phyloP scores from a whole-genome alignment of 1,284 basidiomycete species.

The Ustanciosporium gigantosporum region DNA sequence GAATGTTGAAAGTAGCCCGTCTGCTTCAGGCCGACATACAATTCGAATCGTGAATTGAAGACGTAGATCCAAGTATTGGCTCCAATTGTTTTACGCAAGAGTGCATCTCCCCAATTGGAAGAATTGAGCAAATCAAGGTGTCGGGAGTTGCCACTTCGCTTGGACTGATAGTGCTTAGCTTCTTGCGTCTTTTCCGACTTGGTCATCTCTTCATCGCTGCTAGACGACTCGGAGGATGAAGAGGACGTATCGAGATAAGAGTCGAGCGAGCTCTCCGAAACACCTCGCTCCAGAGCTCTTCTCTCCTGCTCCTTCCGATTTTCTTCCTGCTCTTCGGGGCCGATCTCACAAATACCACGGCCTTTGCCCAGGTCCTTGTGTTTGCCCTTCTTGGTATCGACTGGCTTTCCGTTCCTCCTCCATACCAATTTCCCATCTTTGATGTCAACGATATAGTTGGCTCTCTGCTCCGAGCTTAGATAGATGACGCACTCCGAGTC shows the following conservation, averaged over 20 bases:
- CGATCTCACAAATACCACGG: conserved; percentile 55
- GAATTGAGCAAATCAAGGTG: conserved; percentile 29
- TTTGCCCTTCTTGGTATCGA: conserved; percentile 59
- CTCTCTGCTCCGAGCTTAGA: conserved; percentile 68
- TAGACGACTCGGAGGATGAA: conserved; percentile 10
- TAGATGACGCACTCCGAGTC: conserved; percentile 67
- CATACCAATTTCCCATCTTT: conserved; percentile 72
- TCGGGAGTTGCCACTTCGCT: conserved; percentile 25
- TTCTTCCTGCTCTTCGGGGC: conserved; percentile 43
- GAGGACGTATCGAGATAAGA: conserved; percentile 21
- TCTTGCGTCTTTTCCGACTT: conserved; percentile 11
- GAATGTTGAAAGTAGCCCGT: conserved; percentile 55
- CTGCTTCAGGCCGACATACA: conserved; percentile 52
- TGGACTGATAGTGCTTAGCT: conserved; percentile 33
- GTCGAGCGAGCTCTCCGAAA: conserved; percentile 31
- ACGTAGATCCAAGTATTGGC: conserved; percentile 53
- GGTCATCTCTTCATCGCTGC: conserved; percentile 35
- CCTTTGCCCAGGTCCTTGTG: conserved; percentile 54
- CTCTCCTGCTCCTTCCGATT: conserved; percentile 13
- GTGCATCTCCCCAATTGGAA: conserved; percentile 43
- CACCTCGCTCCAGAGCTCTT: conserved; percentile 18
- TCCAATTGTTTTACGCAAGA: conserved; percentile 46
- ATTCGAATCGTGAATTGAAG: conserved; percentile 46
- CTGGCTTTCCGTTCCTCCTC: conserved; percentile 70
- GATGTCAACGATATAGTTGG: conserved; percentile 73